These are phyloP conservation scores for Plasmodium gonderi DNA, from an alignment of 169 alveolate genomes.

Conservation along the genomic window DNA sequence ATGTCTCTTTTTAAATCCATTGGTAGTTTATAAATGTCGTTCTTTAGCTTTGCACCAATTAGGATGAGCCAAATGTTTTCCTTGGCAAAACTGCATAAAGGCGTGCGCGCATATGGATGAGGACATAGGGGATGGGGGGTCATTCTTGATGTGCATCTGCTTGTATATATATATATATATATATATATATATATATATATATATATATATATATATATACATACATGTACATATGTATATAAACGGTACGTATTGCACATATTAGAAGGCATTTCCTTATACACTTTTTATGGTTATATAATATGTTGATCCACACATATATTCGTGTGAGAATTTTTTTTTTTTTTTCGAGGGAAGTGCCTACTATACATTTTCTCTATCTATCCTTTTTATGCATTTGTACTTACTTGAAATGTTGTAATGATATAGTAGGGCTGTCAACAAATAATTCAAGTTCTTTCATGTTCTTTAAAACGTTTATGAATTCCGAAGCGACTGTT, in stretches of 20 bases:
- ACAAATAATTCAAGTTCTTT: conserved; percentile 47
- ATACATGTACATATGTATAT: not conserved
- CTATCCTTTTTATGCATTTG: too few species aligned
- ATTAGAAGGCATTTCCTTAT: not conserved
- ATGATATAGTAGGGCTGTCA: conserved; percentile 45
- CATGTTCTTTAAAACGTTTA: conserved; percentile 52
- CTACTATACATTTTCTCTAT: too few species aligned
- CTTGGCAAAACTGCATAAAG: conserved; percentile 15
- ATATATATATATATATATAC: not conserved
- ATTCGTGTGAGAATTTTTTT: not conserved
- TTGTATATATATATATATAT: too few species aligned
- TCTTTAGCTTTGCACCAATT: conserved; percentile 40
- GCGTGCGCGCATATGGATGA: not conserved
- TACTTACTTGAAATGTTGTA: conserved; percentile 47
- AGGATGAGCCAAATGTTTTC: conserved; percentile 55
- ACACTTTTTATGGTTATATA: not conserved
- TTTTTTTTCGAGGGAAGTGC: not conserved
- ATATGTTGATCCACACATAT: not conserved
- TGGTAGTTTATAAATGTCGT: conserved; percentile 70
- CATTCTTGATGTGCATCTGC: too few species aligned
- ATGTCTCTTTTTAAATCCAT: conserved; percentile 74
- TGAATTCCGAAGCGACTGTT: conserved; percentile 63
- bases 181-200: not conserved
- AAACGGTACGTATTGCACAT: too few species aligned
- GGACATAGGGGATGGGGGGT: too few species aligned